Conservation (phyloP, 2,329 filamentous ascomycete genomes). For the Alternaria triticimaculans region DNA sequence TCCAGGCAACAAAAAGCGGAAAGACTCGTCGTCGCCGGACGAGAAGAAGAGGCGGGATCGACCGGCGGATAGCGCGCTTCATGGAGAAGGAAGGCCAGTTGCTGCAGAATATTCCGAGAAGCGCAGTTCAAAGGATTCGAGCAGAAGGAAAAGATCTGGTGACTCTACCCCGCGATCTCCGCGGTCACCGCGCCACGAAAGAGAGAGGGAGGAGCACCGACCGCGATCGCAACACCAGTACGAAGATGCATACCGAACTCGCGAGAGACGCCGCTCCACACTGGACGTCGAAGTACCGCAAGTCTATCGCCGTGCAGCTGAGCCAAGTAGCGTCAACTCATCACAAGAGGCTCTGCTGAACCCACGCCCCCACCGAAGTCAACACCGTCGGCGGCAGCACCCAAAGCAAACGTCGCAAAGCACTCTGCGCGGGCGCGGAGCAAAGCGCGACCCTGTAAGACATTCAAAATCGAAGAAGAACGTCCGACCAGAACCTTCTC, state of each 20-base stretch:
- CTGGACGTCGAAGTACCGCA: conserved; percentile 36
- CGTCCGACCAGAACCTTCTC: conserved; percentile 30
- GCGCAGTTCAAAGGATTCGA: conserved; percentile 37
- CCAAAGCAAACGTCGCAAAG: conserved; percentile 43
- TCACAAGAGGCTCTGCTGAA: conserved; percentile 47
- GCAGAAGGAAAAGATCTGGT: conserved; percentile 33
- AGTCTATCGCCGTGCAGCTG: conserved; percentile 38
- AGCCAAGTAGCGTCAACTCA: conserved; percentile 32
- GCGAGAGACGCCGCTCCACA: conserved; percentile 28
- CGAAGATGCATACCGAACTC: conserved; percentile 22
- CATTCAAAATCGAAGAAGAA: conserved; percentile 42
- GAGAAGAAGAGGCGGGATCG: conserved; percentile 42
- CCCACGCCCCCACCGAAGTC: conserved; percentile 44
- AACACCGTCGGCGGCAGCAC: conserved; percentile 41
- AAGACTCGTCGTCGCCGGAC: conserved; percentile 30
- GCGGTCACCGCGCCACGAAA: conserved; percentile 33
- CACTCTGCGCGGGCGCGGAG: conserved; percentile 44
- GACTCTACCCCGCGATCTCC: conserved; percentile 24
- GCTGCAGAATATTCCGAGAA: conserved; percentile 39
- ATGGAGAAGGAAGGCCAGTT: conserved; percentile 30
- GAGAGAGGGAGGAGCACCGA: conserved; percentile 29
- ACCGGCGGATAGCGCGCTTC: conserved; percentile 30
- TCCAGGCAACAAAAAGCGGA: conserved; percentile 40
- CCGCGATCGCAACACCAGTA: conserved; percentile 26
- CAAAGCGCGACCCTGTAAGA: conserved; percentile 45